Evolutionary conservation across 306 rosid species (phyloP).

Genomic region (Hylodesmum podocarpum): DNA sequence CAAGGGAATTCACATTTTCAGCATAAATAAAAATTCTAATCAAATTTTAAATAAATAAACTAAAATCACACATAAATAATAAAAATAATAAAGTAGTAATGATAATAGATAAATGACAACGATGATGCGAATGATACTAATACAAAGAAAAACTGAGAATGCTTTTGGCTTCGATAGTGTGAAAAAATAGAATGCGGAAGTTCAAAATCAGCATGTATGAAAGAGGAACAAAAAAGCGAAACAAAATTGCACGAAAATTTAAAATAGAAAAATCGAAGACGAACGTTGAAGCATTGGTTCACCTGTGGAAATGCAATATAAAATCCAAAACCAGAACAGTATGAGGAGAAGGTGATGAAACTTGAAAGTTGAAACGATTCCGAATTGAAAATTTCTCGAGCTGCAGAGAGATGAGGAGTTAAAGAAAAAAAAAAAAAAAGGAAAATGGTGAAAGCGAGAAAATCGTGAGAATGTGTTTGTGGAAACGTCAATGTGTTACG

Average conservation of each 20-base stretch:
- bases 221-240: not conserved
- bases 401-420: not conserved
- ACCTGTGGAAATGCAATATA: constrained; percentile 35
- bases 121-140: not conserved
- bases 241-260: not conserved
- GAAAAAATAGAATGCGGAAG: not conserved
- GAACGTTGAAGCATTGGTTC: not conserved
- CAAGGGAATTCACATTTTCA: constrained; percentile 1
- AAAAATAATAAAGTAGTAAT: not conserved
- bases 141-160: not conserved
- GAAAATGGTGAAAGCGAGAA: constrained; percentile 18
- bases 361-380: too few relatives aligned
- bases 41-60: not conserved
- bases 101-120: not conserved
- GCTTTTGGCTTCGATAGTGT: not conserved
- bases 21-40: not conserved
- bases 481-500: not conserved
- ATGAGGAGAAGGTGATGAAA: not conserved
- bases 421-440: not conserved
- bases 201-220: not conserved
- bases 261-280: not conserved
- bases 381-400: not conserved
- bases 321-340: not conserved
- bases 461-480: not conserved
- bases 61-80: too few relatives aligned